Percentiles rank a stretch among this genome's conserved stretches.
These are phyloP conservation scores for Halenospora varia DNA, from an alignment of 495 filamentous ascomycete species.

Conservation along the genomic window DNA sequence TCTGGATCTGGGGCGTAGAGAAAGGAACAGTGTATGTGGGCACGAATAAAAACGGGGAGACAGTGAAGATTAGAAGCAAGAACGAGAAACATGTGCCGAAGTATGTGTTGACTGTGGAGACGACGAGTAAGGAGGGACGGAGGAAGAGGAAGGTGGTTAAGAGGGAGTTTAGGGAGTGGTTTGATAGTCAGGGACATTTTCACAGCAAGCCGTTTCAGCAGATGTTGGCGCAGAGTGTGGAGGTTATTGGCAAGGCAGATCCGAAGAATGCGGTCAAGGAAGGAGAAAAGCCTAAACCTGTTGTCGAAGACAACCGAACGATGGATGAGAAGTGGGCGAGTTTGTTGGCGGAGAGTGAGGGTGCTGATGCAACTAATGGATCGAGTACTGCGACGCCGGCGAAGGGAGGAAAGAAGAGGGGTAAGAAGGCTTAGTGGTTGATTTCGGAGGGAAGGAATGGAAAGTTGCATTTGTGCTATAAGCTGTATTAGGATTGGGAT, in stretches of 20 bases:
- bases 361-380: slow-evolving; percentile 5
- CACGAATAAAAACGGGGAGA: slow-evolving; percentile 36
- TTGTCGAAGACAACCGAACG: slow-evolving; percentile 1
- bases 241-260: slow-evolving; percentile 64
- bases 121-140: slow-evolving; percentile 29
- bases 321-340: slow-evolving; percentile 26
- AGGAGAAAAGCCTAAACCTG: slow-evolving; percentile 14
- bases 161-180: slow-evolving; percentile 80
- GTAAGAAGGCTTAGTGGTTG: slow-evolving; percentile 20
- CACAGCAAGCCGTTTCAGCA: slow-evolving; percentile 79
- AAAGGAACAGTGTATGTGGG: slow-evolving; percentile 77
- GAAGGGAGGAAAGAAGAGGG: slow-evolving; percentile 18
- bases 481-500: background rate
- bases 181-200: slow-evolving; percentile 76
- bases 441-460: background rate
- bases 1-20: slow-evolving; percentile 86
- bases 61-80: slow-evolving; percentile 59
- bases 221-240: slow-evolving; percentile 68
- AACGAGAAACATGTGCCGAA: slow-evolving; percentile 72
- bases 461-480: background rate
- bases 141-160: slow-evolving; percentile 47
- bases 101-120: slow-evolving; percentile 69
- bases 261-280: slow-evolving; percentile 43
- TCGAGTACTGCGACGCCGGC: slow-evolving; percentile 10
- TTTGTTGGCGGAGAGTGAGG: slow-evolving; percentile 24